Evolutionary conservation across 805 yeast species (phyloP).

Genomic region (Pichia phayaonensis): DNA sequence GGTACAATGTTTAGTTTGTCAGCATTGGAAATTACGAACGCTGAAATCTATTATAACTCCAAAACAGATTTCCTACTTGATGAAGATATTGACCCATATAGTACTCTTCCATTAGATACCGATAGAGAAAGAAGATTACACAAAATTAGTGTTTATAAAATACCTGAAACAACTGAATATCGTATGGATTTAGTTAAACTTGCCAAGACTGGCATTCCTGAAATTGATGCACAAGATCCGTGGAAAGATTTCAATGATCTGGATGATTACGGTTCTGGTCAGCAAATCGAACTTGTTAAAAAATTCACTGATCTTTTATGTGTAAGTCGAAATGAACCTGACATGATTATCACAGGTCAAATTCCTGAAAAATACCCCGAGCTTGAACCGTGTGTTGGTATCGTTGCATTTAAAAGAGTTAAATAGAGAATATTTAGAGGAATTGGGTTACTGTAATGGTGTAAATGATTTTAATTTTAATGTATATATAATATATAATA

Average conservation of each 20-base stretch:
- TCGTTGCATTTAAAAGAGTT: conserved; percentile 15
- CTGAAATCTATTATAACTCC: conserved; percentile 12
- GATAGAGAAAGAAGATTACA: conserved; percentile 10
- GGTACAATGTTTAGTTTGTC: conserved; percentile 7
- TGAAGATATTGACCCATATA: conserved; percentile 6
- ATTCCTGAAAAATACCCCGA: conserved; percentile 11
- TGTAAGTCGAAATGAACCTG: conserved; percentile 21
- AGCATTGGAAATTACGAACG: conserved; percentile 9
- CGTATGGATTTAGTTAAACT: conserved; percentile 12
- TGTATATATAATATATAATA: background rate
- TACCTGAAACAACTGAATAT: conserved; percentile 6
- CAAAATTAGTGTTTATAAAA: conserved; percentile 10
- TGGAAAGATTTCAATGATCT: conserved; percentile 17
- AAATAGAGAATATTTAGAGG: background rate
- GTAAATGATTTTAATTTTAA: background rate
- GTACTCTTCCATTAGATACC: background rate
- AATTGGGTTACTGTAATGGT: background rate
- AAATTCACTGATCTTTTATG: conserved; percentile 13
- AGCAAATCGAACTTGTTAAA: conserved; percentile 10
- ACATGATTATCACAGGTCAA: conserved; percentile 14
- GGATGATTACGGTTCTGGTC: conserved; percentile 7
- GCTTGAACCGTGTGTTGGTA: conserved; percentile 17
- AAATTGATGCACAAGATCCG: conserved; percentile 13
- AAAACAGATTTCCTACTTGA: conserved; percentile 12
- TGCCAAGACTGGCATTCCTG: conserved; percentile 8